Percentiles rank a stretch among this genome's conserved stretches.
Conservation (phyloP, 1,139 yeast genomes). For the Geotrichum aggregatum region DNA sequence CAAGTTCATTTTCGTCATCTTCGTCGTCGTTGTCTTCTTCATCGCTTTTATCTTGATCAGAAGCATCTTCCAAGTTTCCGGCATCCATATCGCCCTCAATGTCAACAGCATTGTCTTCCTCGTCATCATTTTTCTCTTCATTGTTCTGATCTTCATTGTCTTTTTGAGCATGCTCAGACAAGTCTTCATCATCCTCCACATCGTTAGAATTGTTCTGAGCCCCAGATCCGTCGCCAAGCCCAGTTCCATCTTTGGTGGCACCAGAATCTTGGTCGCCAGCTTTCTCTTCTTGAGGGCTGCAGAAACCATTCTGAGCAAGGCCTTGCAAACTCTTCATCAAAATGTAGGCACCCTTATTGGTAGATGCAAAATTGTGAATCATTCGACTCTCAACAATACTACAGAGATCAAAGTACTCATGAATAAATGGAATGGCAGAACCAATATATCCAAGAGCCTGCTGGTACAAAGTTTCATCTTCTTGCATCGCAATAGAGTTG, state of each 20-base stretch:
- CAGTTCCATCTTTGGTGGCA: constrained; percentile 66
- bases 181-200: constrained; percentile 88
- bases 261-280: constrained; percentile 60
- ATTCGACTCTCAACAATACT: constrained; percentile 24
- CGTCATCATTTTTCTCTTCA: constrained; percentile 56
- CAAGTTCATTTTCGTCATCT: constrained; percentile 58
- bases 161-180: constrained; percentile 81
- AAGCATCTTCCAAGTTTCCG: constrained; percentile 73
- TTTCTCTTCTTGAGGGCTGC: constrained; percentile 79
- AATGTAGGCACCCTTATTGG: constrained; percentile 59
- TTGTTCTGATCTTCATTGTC: constrained; percentile 72
- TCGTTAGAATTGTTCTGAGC: constrained; percentile 77
- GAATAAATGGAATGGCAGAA: constrained; percentile 39
- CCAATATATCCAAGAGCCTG: constrained; percentile 30
- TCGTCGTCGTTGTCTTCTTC: constrained; percentile 55
- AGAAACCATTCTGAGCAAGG: constrained; percentile 82
- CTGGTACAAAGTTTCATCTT: constrained; percentile 39
- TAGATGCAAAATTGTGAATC: constrained; percentile 33
- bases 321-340: constrained; percentile 55
- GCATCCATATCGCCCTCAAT: constrained; percentile 95
- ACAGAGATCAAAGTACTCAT: constrained; percentile 32
- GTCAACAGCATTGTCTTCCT: constrained; percentile 70
- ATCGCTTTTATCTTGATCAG: constrained; percentile 56
- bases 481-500: constrained; percentile 13
- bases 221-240: constrained; percentile 95